Conservation (phyloP, 345 rosid species). For the Salix suchowensis region DNA sequence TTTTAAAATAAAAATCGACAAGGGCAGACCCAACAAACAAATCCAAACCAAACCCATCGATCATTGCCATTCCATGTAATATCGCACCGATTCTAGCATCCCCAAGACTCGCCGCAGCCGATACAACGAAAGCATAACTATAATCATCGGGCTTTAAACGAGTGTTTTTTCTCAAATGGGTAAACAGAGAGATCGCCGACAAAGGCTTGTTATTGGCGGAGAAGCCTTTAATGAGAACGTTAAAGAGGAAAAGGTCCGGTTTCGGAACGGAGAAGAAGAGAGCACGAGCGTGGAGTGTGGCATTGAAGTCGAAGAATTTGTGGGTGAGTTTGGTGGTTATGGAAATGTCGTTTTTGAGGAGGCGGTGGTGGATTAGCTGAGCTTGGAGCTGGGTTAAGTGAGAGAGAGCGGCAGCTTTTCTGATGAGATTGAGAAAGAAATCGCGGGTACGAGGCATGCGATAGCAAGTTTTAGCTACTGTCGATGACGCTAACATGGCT, state of each 20-base stretch:
- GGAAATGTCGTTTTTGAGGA: constrained; percentile 44
- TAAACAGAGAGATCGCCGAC: constrained; percentile 44
- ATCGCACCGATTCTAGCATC: constrained; percentile 38
- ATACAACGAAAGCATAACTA: constrained; percentile 48
- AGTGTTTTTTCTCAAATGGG: constrained; percentile 41
- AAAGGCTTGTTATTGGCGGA: constrained; percentile 34
- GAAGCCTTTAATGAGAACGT: constrained; percentile 62
- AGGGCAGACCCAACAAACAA: constrained; percentile 57
- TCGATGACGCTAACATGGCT: background rate
- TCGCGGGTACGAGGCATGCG: constrained; percentile 16
- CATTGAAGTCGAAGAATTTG: constrained; percentile 52
- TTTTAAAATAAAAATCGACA: constrained; percentile 51
- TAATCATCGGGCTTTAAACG: constrained; percentile 50
- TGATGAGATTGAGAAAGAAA: constrained; percentile 43
- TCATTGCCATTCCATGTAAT: constrained; percentile 46
- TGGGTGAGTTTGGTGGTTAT: constrained; percentile 66
- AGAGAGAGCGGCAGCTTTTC: constrained; percentile 35
- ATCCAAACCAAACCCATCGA: constrained; percentile 55
- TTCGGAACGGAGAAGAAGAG: constrained; percentile 49
- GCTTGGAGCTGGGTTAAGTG: constrained; percentile 63
- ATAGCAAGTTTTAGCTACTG: no score
- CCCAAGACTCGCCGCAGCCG: constrained; percentile 44
- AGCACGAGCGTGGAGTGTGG: constrained; percentile 43
- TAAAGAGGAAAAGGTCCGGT: constrained; percentile 74
- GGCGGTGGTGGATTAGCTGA: constrained; percentile 51